phyloP scores from a whole-genome alignment of 2,329 filamentous ascomycete species.

The Gaeumannomyces tritici region DNA sequence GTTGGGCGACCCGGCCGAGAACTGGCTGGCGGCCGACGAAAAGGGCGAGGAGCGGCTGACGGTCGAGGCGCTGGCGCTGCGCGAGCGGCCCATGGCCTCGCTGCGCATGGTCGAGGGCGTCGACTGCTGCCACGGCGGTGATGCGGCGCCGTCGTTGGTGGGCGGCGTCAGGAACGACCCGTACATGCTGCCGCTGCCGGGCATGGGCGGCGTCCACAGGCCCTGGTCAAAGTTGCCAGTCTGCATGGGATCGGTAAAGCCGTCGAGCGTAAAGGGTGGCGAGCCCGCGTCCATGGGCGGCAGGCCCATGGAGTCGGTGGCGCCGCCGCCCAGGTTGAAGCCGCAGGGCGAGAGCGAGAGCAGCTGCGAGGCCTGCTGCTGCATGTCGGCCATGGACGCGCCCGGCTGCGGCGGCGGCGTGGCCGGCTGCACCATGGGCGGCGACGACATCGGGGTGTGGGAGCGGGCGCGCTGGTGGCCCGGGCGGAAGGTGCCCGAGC shows the following conservation, averaged over 20 bases:
- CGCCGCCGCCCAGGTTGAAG: background rate
- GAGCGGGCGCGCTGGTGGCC: conserved; percentile 3
- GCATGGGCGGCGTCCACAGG: conserved; percentile 5
- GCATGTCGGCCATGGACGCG: background rate
- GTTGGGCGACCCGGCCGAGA: background rate
- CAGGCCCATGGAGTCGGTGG: background rate
- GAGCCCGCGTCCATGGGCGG: background rate
- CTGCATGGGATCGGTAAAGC: background rate
- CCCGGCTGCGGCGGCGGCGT: background rate
- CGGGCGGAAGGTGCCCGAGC: background rate
- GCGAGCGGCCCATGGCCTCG: conserved; percentile 1
- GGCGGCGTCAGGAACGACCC: conserved; percentile 3
- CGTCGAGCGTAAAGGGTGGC: conserved; percentile 2
- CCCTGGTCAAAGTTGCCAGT: background rate
- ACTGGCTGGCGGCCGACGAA: conserved; percentile 4
- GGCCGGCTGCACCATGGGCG: conserved; percentile 2
- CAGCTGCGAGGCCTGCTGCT: background rate
- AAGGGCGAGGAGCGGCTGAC: background rate
- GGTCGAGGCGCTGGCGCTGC: background rate
- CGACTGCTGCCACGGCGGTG: conserved; percentile 2
- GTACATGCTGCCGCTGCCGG: conserved; percentile 1
- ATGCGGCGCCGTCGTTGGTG: conserved; percentile 1
- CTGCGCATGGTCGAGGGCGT: conserved; percentile 1
- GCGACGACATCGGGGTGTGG: conserved; percentile 4
- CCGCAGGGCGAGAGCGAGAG: conserved; percentile 3